Base-by-base conservation (phyloP, 805 yeast genomes). In the Ogataea ramenticola region DNA sequence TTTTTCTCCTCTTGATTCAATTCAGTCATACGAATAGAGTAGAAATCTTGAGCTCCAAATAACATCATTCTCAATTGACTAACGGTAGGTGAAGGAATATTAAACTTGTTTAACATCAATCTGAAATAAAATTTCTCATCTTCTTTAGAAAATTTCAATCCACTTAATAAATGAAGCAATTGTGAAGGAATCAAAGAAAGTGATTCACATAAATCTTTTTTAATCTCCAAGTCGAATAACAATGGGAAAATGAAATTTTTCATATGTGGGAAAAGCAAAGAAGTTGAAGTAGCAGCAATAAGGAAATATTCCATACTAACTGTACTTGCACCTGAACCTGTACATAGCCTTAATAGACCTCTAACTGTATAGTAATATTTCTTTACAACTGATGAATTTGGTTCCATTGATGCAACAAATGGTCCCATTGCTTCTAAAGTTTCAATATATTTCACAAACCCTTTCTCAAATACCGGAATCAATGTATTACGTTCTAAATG, bases 181-280 rank as follows among this genome's bases (percentile, higher is more conserved):
- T 8, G 61, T 54, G 2, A 75, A 68, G 91, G 85, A 34, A 71
- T 70, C 11, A 85, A 61, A 29, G 72, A 73, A 0, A 82, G 82
- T 45, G 85, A 61, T 51, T 85, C 86, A 51, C 95, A 85, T 14
- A 86, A 86, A 48, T 91, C 97, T 47, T 86, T 80, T 68, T 85
- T 74, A 37, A 71, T 74, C 41, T 80, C 76, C 40, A 88, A 64
- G 16, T 73, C 67, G 54, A 86, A 67, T 45, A 88, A n/a, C n/a
- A n/a, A n/a, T n/a, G n/a, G n/a, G n/a, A n/a, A n/a, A n/a, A n/a
- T n/a, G n/a, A n/a, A n/a, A n/a, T n/a, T n/a, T n/a, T n/a, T n/a
- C n/a, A n/a, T n/a, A n/a, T n/a, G n/a, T n/a, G n/a, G n/a, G n/a
- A n/a, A n/a, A n/a, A n/a, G n/a, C n/a, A n/a, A n/a, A n/a, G n/a